Evolutionary conservation across 1,284 basidiomycete species (phyloP), one percentile per base, ranked within the genome.

Genomic region (Athelia psychrophila): DNA sequence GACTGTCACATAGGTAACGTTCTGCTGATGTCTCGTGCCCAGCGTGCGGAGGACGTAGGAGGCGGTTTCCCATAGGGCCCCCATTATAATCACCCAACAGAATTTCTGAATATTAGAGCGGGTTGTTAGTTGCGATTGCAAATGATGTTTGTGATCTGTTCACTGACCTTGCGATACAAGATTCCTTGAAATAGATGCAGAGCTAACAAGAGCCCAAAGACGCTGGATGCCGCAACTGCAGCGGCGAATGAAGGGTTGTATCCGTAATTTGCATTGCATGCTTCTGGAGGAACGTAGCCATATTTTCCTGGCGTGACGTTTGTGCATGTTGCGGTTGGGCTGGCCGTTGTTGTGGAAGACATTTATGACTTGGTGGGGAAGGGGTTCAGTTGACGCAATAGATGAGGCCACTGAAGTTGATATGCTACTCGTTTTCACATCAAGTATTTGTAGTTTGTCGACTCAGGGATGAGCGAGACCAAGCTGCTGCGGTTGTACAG

Each of bases 41-140:
- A 56, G 23, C 5, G 53, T 53, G 9, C 60, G 56, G 20, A 59
- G 40, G 35, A 50, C 23, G 48, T 59, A 53, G 40, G 57, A 56
- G 18, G 27, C 45, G 9, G 56, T 58, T 25, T 62, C 59, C 60
- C 60, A 62, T 8, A 49, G 32, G 6, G 54, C 58, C 2, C 48
- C 60, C 60, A 62, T 59, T 47, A 60, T 47, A 44, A 62, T 48
- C 12, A 62, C 60, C 61, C 61, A 62, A 44, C 60, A 61, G 53
- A 62, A 62, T 27, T 23, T 46, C 33, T 35, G n/a, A 10, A 35
- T 12, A 12, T 12, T 35, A n/a, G 10, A n/a, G 10, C 12, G n/a
- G 12, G 12, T n/a, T 12, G n/a, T 35, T n/a, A 35, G 33, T n/a
- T 10, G 33, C 33, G n/a, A 12, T 10, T 12, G n/a, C 33, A 35